Evolutionary conservation across 345 rosid genomes (phyloP).

Genomic region (Cardamine occulta): DNA sequence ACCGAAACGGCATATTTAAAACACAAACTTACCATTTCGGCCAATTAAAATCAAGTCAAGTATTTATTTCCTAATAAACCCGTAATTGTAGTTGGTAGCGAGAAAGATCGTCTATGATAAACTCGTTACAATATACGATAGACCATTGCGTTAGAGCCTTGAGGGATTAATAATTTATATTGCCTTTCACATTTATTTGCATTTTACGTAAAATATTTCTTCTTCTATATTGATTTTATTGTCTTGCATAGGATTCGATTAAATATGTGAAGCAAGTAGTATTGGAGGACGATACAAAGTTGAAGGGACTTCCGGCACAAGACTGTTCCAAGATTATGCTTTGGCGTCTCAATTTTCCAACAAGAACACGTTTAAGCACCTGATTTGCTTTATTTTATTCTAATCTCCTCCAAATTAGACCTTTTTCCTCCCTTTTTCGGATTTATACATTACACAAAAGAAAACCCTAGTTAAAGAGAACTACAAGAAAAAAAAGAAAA

Average conservation of each 20-base stretch:
- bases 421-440: not conserved
- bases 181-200: not conserved
- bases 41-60: not conserved
- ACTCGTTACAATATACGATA: not conserved
- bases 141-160: not conserved
- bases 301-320: slow-evolving; percentile 71
- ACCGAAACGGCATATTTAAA: not conserved
- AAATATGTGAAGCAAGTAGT: slow-evolving; percentile 83
- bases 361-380: slow-evolving; percentile 36
- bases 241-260: slow-evolving; percentile 65
- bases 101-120: not conserved
- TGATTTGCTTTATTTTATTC: slow-evolving; percentile 29
- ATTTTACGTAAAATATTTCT: not conserved
- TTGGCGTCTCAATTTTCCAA: slow-evolving; percentile 67
- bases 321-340: slow-evolving; percentile 88
- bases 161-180: not conserved
- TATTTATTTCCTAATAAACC: not conserved
- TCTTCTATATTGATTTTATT: not conserved
- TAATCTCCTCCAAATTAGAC: slow-evolving; percentile 31
- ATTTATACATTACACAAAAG: slow-evolving; percentile 8
- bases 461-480: not conserved
- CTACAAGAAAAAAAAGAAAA: not conserved
- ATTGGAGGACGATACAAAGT: slow-evolving; percentile 75
- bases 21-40: not conserved
- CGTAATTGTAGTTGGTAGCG: not conserved